Base-by-base conservation (phyloP, 176 grass and related monocot genomes). In the Triticum timopheevii region DNA sequence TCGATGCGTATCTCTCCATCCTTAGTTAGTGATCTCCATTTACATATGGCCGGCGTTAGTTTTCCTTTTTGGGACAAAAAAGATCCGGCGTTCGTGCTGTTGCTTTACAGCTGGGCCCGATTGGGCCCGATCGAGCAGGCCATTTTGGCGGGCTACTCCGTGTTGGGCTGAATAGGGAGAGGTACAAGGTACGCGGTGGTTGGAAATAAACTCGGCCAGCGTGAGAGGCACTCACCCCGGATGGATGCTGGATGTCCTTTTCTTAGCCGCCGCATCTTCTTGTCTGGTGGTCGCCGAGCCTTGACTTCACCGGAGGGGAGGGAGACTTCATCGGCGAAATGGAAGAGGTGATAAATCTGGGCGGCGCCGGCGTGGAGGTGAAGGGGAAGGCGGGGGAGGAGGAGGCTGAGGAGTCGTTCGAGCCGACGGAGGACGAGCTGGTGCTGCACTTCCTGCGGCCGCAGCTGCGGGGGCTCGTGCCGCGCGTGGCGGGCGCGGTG, bases 361-460 rank as follows among this genome's bases (percentile, higher is more conserved):
- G 1, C 24, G 42, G 1, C 59, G 70, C 4, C 68, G 7, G 7
- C 30, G 67, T 1, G 10, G 19, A 71, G 69, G 6, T 19, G 31
- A 19, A 11, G 11, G 10, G 42, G 39, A 39, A 45, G 38, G 11
- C 30, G 2, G 30, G 8, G 63, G 61, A 10, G 10, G 44, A 50
- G 6, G 38, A 64, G 82, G 38, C 38, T 39, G 38, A 39, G 16
- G 54, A 58, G 10, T 44, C 2, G 31, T 87, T 91, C 61, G 85
- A 88, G 1, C 85, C 81, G 61, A 52, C 85, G 81, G 89, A 87
- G 69, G 81, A 88, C 85, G 85, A 88, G 81, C 81, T 91, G 69
- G 39, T 91, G 38, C 77, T 84, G 22, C 81, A 88, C 85, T 84
- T 81, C 82, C 89, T 91, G 12, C 89, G 76, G 0, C 89, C 82